Evolutionary conservation across 768 basidiomycete species (phyloP), one percentile per base, ranked within the genome.

Genomic region (Lactarius sanguifluus): DNA sequence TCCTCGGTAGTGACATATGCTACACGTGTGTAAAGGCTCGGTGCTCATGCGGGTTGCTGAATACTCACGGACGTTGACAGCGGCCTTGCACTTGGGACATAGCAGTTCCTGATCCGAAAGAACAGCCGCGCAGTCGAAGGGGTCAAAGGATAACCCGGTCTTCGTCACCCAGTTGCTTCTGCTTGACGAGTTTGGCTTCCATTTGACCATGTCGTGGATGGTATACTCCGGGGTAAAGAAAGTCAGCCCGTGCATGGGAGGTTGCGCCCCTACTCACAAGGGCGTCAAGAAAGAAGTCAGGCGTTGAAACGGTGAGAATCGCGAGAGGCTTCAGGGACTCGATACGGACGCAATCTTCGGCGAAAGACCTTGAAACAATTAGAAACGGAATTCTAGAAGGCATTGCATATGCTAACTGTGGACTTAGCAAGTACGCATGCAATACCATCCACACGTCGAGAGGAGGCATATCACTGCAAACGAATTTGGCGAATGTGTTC

Each of bases 401-500:
- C 2, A 18, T 36, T 36, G 23, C 10, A 20, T n/a, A 28, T 54
- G 36, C 72, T 70, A 71, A 79, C 79, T 74, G 71, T 18, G 79
- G 79, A 56, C 71, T 78, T 25, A 80, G 77, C 57, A 78, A 23
- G 70, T 81, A 80, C 1, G 79, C 79, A n/a, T 80, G 79, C 75
- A 80, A 79, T 23, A 80, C 76, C 78, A 80, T 79, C 73, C 77
- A 76, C 32, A 80, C 79, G 47, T 80, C 80, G 36, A 78, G 34
- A 15, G 79, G 79, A 0, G 79, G 79, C 50, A 68, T 34, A 18
- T 77, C 54, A 13, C 76, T 69, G 5, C 59, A 62, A 28, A 62
- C 30, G 38, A 77, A 64, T 40, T 67, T 69, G 61, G 73, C 75
- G 12, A 77, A 3, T 71, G 54, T 52, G 71, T 73, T 58, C 70